A percentile compares a stretch with the other conserved stretches of the same genome.
Conservation (phyloP, 805 yeast genomes). For the Candida railenensis region DNA sequence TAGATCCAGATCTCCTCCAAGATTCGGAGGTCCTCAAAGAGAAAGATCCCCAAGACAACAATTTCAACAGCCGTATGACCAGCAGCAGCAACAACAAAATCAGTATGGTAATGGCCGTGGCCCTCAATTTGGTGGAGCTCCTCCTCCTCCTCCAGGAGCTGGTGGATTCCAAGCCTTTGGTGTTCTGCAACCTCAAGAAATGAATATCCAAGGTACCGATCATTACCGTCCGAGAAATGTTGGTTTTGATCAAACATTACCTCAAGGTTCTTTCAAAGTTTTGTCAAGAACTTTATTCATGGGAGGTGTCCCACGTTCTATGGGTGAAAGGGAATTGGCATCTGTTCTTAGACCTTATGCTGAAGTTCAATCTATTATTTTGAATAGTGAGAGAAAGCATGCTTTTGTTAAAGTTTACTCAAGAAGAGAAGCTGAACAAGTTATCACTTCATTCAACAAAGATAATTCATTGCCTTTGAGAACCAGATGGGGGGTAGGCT, state of each 20-base stretch:
- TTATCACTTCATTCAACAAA: slow-evolving; percentile 68
- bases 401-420: slow-evolving; percentile 95
- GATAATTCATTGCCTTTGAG: slow-evolving; percentile 66
- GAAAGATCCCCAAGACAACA: slow-evolving; percentile 28
- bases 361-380: slow-evolving; percentile 85
- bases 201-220: slow-evolving; percentile 67
- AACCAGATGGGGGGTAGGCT: slow-evolving; percentile 98
- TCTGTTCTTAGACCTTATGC: slow-evolving; percentile 78
- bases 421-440: slow-evolving; percentile 86
- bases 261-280: slow-evolving; percentile 79
- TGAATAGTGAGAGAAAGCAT: slow-evolving; percentile 87
- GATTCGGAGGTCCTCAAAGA: slow-evolving; percentile 18
- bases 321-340: slow-evolving; percentile 74
- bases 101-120: neutral
- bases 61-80: slow-evolving; percentile 9
- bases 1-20: slow-evolving; percentile 54
- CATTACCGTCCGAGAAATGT: slow-evolving; percentile 77
- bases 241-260: slow-evolving; percentile 66
- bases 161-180: slow-evolving; percentile 1
- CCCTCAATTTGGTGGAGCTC: neutral
- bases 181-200: slow-evolving; percentile 33
- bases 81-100: neutral
- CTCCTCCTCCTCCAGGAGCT: neutral
- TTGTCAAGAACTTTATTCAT: slow-evolving; percentile 87
- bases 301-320: slow-evolving; percentile 86